Base-by-base conservation (phyloP, 345 rosid genomes). In the Brassica rapa region DNA sequence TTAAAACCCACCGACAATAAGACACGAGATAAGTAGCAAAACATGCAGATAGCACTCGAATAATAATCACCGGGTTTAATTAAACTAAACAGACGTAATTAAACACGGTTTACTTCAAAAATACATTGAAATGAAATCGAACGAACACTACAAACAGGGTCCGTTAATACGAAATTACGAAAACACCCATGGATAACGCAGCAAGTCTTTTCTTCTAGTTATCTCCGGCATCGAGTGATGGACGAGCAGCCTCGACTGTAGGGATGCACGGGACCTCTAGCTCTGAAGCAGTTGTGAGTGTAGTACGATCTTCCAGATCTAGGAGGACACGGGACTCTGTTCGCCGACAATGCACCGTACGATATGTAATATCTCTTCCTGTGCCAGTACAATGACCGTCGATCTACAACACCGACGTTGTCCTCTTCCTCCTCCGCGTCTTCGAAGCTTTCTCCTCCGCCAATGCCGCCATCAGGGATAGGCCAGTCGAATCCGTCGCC, bases 291-390 rank as follows among this genome's bases (percentile, higher is more conserved):
- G 82, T 92, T 88, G 67, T 85, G 93, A 46, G 97, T 89, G 66
- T 94, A 94, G 72, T 92, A 94, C 8, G 98, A 92, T 85, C 98
- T 89, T 29, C 98, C 98, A 8, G 98, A 92, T 19, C 97, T 85
- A 0, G 99, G 91, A 5, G 99, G 99, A 72, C 99, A 95, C 1
- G 96, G 98, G 25, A 95, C 74, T 53, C 97, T 72, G 77, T 92
- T 86, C 3, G 98, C 99, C 19, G 98, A 77, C 12, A 95, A 81
- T 63, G 98, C 96, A 10, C 96, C 97, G 69, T 95, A 92, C 65
- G 99, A 95, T 7, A 94, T 94, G 86, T 89, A 94, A 74, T 88
- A 92, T 24, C 41, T 86, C 85, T 43, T 55, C 51, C 88, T 69
- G 63, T 78, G 71, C 97, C 98, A 92, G 72, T 87, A 91, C 82